Base-by-base conservation (phyloP, 2,329 filamentous ascomycete species). In the Verticillium zaregamsianum region DNA sequence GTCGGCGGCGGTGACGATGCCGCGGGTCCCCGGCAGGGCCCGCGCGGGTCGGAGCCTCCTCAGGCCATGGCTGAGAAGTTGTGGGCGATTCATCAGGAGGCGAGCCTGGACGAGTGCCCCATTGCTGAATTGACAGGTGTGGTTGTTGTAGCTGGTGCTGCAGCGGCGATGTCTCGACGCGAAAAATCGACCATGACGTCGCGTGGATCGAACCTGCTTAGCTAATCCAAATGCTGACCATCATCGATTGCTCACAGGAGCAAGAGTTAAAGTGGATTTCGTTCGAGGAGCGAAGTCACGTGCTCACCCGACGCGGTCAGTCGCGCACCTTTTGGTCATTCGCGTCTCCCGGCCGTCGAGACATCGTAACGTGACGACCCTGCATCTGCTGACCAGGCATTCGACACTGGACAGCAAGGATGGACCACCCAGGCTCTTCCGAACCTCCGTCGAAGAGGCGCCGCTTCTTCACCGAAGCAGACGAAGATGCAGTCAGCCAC, bases 1-100 rank as follows among this genome's bases (percentile, higher is more conserved):
- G 49, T 86, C 83, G 31, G 77, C 75, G 37, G 83, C 79, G 2
- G 81, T 83, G 60, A 79, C 77, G 59, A 82, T 80, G 62, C 64
- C 58, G 20, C 64, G 59, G 5, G 59, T 58, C 20, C 63, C 52
- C 55, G 23, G 4, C 9, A 3, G 23, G 17, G 37, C 66, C 61
- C 40, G 67, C 66, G 61, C 67, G 23, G 55, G 61, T 61, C 66
- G 67, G 58, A 78, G 73, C 72, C 73, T 71, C 65, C 69, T 72
- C 61, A 81, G 71, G 72, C 73, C 73, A 72, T 74, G 70, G 68
- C 74, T 70, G 61, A 74, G 56, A 60, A 72, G 61, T 64, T 70
- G 73, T 64, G 73, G 69, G 55, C 74, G 74, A 70, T 74, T 72
- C 80, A 82, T 82, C 63, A 69, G 67, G 60, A 55, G 31, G 23